Conservation (phyloP, 2,329 filamentous ascomycete genomes). For the Claviceps pazoutovae region DNA sequence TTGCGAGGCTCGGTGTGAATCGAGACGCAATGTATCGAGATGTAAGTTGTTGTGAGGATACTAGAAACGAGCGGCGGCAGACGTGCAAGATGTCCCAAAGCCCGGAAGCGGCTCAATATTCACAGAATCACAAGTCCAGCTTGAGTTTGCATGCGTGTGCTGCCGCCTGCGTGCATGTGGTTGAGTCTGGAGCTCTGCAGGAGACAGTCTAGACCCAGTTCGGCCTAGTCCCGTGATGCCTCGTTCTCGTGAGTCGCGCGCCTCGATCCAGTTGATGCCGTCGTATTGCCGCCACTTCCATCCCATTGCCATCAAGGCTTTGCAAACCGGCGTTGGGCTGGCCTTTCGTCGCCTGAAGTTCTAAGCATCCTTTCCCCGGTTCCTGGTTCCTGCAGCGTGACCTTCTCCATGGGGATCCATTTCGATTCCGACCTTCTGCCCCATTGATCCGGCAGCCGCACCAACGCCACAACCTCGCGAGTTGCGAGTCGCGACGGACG, state of each 20-base stretch:
- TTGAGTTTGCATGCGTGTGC: not conserved
- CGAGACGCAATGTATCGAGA: not conserved
- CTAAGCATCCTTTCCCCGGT: not conserved
- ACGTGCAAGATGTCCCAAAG: not conserved
- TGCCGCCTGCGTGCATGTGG: not conserved
- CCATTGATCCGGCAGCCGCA: not conserved
- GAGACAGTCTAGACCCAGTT: constrained; percentile 1
- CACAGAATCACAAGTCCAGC: not conserved
- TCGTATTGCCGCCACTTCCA: not conserved
- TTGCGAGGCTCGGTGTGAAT: not conserved
- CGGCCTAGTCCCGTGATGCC: not conserved
- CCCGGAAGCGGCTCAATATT: not conserved
- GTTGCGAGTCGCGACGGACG: not conserved
- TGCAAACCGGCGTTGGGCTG: not conserved
- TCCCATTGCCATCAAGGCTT: not conserved
- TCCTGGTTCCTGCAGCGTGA: constrained; percentile 2
- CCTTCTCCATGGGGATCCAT: not conserved
- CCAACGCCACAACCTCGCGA: not conserved
- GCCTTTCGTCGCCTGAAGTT: not conserved
- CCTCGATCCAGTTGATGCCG: not conserved
- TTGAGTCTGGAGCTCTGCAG: not conserved
- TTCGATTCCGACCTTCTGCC: not conserved
- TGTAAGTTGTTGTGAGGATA: not conserved
- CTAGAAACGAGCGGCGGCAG: not conserved
- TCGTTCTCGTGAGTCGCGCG: not conserved